phyloP scores from a whole-genome alignment of 768 basidiomycete genomes.

The Pulveroboletus ravenelii region DNA sequence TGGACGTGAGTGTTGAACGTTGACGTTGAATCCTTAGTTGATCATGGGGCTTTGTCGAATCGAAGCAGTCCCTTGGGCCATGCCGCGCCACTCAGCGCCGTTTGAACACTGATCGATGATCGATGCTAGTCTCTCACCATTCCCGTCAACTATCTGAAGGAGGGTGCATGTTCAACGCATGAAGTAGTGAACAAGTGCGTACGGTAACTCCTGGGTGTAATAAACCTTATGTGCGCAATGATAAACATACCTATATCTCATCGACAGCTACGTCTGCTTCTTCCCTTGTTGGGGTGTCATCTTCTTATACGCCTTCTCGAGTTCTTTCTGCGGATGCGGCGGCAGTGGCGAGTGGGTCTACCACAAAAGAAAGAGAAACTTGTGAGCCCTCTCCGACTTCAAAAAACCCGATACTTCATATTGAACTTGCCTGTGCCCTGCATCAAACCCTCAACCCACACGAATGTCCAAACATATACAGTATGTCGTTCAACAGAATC shows the following conservation, averaged over 20 bases:
- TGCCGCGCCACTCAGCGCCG: no score
- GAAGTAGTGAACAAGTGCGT: constrained; percentile 8
- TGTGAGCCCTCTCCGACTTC: no score
- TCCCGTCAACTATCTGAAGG: no score
- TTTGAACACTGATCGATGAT: no score
- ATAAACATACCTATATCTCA: constrained; percentile 1
- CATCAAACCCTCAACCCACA: constrained; percentile 88
- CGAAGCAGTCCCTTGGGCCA: no score
- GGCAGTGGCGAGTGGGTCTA: constrained; percentile 83
- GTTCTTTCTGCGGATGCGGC: constrained; percentile 76
- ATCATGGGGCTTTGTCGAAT: no score
- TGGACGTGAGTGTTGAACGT: no score
- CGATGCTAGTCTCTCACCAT: no score
- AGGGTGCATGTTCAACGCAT: constrained; percentile 2
- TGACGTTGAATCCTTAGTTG: no score
- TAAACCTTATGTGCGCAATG: constrained; percentile 17
- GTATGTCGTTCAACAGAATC: constrained; percentile 94
- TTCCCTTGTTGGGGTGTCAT: constrained; percentile 60
- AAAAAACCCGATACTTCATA: constrained; percentile 75
- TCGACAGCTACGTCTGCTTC: constrained; percentile 46
- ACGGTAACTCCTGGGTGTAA: constrained; percentile 11
- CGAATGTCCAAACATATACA: constrained; percentile 98
- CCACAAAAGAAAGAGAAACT: constrained; percentile 15
- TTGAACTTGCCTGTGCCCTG: constrained; percentile 94
- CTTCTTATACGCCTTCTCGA: constrained; percentile 84